Evolutionary conservation across 140 eudicot species (phyloP).

Genomic region (Bidens hawaiensis): DNA sequence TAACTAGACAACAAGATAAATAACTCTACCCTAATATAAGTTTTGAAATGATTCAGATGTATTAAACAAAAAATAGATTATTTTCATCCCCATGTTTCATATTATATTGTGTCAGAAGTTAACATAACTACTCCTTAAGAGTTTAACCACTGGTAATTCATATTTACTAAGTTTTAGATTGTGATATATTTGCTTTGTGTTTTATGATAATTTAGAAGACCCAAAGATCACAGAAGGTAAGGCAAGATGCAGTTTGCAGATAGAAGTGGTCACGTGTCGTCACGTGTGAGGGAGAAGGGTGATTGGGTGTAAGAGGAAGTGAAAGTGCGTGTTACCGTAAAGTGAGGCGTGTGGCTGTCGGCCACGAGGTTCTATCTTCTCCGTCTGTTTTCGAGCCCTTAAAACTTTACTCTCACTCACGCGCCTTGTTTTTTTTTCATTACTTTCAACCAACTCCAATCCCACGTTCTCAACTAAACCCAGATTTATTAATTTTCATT

Average conservation of each 20-base stretch:
- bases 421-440: not conserved
- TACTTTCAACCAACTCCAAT: not conserved
- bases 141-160: no score
- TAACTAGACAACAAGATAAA: no score
- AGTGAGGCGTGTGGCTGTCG: slow-evolving; percentile 43
- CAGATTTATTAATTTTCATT: not conserved
- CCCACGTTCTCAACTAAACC: not conserved
- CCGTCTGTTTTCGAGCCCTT: slow-evolving; percentile 38
- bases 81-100: no score
- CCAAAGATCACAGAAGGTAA: slow-evolving; percentile 5
- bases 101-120: no score
- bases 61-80: no score
- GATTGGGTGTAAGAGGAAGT: slow-evolving; percentile 20
- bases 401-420: slow-evolving; percentile 9
- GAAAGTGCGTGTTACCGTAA: slow-evolving; percentile 42
- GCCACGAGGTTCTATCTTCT: slow-evolving; percentile 52
- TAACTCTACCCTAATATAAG: no score
- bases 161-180: no score
- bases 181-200: no score
- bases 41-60: no score
- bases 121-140: no score
- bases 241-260: not conserved
- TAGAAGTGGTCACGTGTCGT: slow-evolving; percentile 23
- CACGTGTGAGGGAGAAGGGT: slow-evolving; percentile 22
- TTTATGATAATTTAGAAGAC: not conserved